Evolutionary conservation across 176 grass and related monocot genomes (phyloP), one percentile per base, ranked within the genome.

Genomic region (Musa acuminata): DNA sequence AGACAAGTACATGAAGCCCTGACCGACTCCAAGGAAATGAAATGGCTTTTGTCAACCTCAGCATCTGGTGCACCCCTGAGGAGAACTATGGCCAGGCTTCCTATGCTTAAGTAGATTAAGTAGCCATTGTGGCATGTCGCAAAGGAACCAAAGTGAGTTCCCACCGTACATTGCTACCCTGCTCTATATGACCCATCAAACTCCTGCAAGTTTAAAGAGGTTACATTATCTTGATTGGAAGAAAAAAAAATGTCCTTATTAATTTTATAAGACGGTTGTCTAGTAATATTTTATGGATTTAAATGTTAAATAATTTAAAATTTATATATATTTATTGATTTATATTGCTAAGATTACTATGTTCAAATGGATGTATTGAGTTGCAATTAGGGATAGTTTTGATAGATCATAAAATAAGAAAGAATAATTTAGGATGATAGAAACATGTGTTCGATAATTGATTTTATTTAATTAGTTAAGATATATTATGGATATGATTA

Each of bases 91-190:
- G 84, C 72, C 9, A 92, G 82, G 76, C 74, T 89, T 59, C 82
- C 87, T 60, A 89, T 79, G 78, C 72, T 73, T 64, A 96, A 92
- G 82, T 96, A 96, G 70, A 96, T 82, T 78, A 96, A 96, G 52
- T 87, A 80, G 21, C 92, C 92, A 21, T 43, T 82, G 9, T 87
- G 82, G 64, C 89, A 89, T 1, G 89, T 92, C 43, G 92, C 92
- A 23, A 96, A 96, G 49, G 87, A 96, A 52, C 87, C 89, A 14
- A 84, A 92, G 84, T 87, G 83, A 55, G 89, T 89, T 52, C 89
- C 92, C 0, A 96, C 89, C 25, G 92, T 96, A 86, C 89, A 92
- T 81, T 92, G 92, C 92, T 87, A 96, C 0, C 79, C 77, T 24
- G 89, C 72, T 64, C 92, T 87, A 51, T 92, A 92, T 2, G 87